phyloP scores from a whole-genome alignment of 768 basidiomycete species.

The Macrolepiota dolichaula region DNA sequence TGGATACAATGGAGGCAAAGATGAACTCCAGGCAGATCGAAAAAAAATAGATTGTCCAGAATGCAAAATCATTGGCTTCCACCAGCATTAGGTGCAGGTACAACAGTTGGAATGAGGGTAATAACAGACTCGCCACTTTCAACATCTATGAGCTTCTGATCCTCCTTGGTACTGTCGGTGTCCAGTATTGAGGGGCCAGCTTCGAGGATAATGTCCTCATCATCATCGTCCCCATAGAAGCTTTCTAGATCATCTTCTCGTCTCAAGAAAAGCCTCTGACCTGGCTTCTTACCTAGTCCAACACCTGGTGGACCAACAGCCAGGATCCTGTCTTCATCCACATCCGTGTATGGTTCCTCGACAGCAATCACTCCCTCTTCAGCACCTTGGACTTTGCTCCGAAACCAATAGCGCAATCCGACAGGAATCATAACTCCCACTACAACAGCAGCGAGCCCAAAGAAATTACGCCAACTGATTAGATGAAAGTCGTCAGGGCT shows the following conservation, averaged over 20 bases:
- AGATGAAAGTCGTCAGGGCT: constrained; percentile 90
- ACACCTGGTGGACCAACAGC: constrained; percentile 52
- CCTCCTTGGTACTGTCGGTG: background rate
- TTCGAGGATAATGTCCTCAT: constrained; percentile 73
- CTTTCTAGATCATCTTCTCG: constrained; percentile 27
- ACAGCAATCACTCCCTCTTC: constrained; percentile 28
- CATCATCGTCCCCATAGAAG: constrained; percentile 38
- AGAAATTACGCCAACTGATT: constrained; percentile 88
- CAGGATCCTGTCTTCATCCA: constrained; percentile 44
- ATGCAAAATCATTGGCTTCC: background rate
- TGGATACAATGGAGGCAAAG: background rate
- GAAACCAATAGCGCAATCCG: constrained; percentile 81
- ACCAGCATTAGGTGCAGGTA: background rate
- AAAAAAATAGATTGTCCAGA: background rate
- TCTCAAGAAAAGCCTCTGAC: constrained; percentile 25
- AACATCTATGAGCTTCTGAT: constrained; percentile 2
- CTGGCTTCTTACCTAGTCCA: constrained; percentile 35
- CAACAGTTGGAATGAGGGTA: background rate
- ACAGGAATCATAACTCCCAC: constrained; percentile 94
- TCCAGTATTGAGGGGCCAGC: constrained; percentile 46
- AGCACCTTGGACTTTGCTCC: constrained; percentile 49
- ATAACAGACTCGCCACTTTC: constrained; percentile 1
- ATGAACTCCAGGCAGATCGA: background rate
- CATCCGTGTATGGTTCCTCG: constrained; percentile 21
- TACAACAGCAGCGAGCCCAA: constrained; percentile 79